phyloP scores from a whole-genome alignment of 2,329 filamentous ascomycete genomes.

The Phyllosticta paracitricarpa region DNA sequence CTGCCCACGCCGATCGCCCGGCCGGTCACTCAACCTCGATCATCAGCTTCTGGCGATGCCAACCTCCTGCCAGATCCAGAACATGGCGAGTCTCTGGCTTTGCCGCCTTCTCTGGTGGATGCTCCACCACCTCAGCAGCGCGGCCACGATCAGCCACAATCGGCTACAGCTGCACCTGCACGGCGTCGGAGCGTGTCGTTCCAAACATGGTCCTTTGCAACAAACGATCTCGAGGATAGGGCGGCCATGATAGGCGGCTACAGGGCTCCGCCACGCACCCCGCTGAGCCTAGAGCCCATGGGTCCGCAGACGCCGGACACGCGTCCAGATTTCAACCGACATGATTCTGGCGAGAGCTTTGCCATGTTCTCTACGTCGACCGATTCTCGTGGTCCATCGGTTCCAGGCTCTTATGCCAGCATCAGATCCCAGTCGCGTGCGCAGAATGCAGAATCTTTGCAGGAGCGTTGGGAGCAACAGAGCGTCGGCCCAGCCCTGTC shows the following conservation, averaged over 20 bases:
- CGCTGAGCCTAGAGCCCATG: conserved; percentile 39
- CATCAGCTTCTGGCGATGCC: conserved; percentile 9
- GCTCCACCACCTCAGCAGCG: conserved; percentile 20
- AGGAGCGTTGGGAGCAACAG: conserved; percentile 20
- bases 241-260: conserved; percentile 35
- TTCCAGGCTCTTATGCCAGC: conserved; percentile 41
- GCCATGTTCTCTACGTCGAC: conserved; percentile 55
- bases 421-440: conserved; percentile 17
- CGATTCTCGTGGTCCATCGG: conserved; percentile 43
- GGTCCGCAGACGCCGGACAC: conserved; percentile 26
- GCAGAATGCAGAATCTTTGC: conserved; percentile 18
- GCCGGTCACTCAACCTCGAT: conserved; percentile 23
- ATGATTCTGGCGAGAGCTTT: conserved; percentile 53
- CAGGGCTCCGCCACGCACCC: conserved; percentile 39
- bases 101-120: conserved; percentile 20
- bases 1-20: conserved; percentile 46
- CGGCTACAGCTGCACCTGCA: conserved; percentile 1
- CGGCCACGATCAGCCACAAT: conserved; percentile 10
- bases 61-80: conserved; percentile 25
- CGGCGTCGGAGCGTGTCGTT: conserved; percentile 1
- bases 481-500: conserved; percentile 16
- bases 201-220: conserved; percentile 15
- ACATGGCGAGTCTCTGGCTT: conserved; percentile 24
- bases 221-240: conserved; percentile 27
- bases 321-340: conserved; percentile 33